Evolutionary conservation across 352 stramenopile genomes (phyloP), one percentile per base, ranked within the genome.

Genomic region (Pythium dissotocum): DNA sequence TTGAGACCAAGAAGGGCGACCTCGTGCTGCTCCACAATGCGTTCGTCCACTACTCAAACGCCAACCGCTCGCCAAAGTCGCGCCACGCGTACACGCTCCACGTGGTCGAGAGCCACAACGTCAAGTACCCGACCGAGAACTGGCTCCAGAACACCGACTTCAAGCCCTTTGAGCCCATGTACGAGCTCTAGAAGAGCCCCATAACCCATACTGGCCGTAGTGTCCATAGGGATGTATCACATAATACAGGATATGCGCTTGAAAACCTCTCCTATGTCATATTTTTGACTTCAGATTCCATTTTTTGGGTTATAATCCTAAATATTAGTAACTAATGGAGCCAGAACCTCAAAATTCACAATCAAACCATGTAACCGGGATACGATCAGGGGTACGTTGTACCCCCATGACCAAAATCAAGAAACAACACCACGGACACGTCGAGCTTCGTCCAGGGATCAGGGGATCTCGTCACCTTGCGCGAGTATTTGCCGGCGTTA

Each of bases 21-120:
- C 74, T 99, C 36, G 84, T 99, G 35, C 80, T 97, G 40, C 89
- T 99, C 63, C 87, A 95, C 69, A 96, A 91, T 59, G 81, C 90
- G 21, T 91, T 99, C 38, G 97, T 98, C 76, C 97, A 99, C 86
- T 95, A 95, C 59, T 98, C 89, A 60, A 85, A 98, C 24, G 89
- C 93, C n/a, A 99, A 99, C 71, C 84, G 70, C 52, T 98, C 91
- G 24, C 52, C 77, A 1, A 70, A 80, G 44, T 96, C 88, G 66
- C 86, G 97, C 59, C 97, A 99, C 76, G 97, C 97, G 26, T 99
- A 98, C 84, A 94, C 97, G 68, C 85, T 99, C 44, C 97, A 99
- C 77, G 81, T 98, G 18, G 86, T 99, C 30, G 95, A 99, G 77
- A 97, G 93, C 40, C 75, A 90, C 30, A 75, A 88, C 18, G 89